Percentiles rank a stretch among this genome's conserved stretches.
Evolutionary conservation across 108 stramenopile genomes (phyloP).

Genomic region (Skeletonema grethae): DNA sequence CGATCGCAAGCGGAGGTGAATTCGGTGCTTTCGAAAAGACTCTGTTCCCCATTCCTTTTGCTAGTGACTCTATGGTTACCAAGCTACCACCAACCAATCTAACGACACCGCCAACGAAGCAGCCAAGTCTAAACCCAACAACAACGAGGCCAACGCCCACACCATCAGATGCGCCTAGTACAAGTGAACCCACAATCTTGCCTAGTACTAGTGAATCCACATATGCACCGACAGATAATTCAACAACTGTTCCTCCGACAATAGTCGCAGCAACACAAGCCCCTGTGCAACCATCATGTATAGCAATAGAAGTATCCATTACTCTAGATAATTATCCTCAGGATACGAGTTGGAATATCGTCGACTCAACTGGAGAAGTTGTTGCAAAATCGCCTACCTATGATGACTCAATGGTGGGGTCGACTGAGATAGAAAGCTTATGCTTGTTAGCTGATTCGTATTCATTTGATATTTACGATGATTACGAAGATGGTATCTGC

Average conservation of each 20-base stretch:
- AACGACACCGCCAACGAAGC: background rate
- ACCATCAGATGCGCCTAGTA: background rate
- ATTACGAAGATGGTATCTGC: slow-evolving; percentile 20
- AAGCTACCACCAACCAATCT: background rate
- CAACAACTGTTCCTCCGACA: slow-evolving; percentile 3
- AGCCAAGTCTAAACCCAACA: background rate
- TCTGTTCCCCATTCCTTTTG: slow-evolving; percentile 1
- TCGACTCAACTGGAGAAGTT: background rate
- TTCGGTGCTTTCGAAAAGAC: slow-evolving; percentile 3
- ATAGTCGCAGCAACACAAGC: background rate
- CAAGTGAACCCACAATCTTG: background rate
- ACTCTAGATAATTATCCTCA: slow-evolving; percentile 20
- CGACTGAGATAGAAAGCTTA: slow-evolving; percentile 5
- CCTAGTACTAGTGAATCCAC: background rate
- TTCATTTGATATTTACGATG: slow-evolving; percentile 24
- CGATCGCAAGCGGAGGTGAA: slow-evolving; percentile 18
- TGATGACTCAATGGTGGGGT: slow-evolving; percentile 7
- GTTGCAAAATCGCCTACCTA: slow-evolving; percentile 11
- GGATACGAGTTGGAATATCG: slow-evolving; percentile 20
- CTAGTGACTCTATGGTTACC: background rate
- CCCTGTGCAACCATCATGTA: background rate
- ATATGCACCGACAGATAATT: background rate
- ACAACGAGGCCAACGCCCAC: background rate
- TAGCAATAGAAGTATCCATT: slow-evolving; percentile 10
- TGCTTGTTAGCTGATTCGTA: slow-evolving; percentile 14